phyloP scores from a whole-genome alignment of 345 rosid species.

The Acer yangbiense region DNA sequence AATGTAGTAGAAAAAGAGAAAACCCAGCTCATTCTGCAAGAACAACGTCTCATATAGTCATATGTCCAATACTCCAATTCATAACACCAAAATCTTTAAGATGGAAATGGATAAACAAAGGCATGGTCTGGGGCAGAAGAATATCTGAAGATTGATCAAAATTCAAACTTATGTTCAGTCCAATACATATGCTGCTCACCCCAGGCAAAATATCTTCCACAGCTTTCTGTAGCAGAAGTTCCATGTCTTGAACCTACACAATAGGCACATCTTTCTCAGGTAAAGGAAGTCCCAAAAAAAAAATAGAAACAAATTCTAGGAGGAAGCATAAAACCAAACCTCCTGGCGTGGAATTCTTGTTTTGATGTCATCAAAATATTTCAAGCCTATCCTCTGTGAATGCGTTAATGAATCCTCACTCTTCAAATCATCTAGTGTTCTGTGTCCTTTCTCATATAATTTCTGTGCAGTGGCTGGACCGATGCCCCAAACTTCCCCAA shows the following conservation, averaged over 20 bases:
- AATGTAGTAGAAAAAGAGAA: too few species aligned
- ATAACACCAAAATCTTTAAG: conserved; percentile 1
- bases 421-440: conserved; percentile 76
- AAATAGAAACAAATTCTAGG: neutral
- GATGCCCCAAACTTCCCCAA: conserved; percentile 98
- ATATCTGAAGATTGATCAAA: neutral
- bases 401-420: conserved; percentile 74
- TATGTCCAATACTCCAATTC: neutral
- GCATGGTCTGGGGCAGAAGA: conserved; percentile 2
- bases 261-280: conserved; percentile 17
- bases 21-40: neutral
- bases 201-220: conserved; percentile 79
- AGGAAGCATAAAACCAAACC: conserved; percentile 45
- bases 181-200: conserved; percentile 45
- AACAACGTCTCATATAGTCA: neutral
- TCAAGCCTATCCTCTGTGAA: conserved; percentile 83
- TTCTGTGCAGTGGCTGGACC: conserved; percentile 96
- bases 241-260: conserved; percentile 83
- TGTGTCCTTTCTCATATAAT: conserved; percentile 88
- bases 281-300: conserved; percentile 9
- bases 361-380: conserved; percentile 84
- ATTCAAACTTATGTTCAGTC: conserved; percentile 3
- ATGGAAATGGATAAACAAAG: neutral
- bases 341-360: conserved; percentile 86
- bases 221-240: conserved; percentile 64